Percentiles rank a stretch among this genome's conserved stretches.
These are phyloP conservation scores for Spizellomyces sp. DNA, from an alignment of 192 early-diverging fungal species.

Conservation along the genomic window DNA sequence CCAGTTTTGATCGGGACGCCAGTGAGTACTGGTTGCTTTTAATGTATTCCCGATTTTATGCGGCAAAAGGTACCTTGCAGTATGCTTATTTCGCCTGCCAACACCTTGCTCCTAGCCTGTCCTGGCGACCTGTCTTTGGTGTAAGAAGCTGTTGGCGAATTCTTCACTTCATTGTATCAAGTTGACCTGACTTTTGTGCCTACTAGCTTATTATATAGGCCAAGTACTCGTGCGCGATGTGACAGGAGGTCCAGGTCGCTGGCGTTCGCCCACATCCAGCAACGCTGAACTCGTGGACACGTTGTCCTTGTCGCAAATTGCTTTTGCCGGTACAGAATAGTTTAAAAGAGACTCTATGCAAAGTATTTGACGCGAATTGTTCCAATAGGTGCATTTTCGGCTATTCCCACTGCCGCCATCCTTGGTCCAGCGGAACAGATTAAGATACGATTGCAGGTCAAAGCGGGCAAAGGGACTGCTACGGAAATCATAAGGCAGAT, in stretches of 20 bases:
- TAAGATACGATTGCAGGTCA: constrained; percentile 88
- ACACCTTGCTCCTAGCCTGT: constrained; percentile 13
- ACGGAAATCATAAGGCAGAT: constrained; percentile 71
- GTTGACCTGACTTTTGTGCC: background rate
- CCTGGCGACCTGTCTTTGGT: constrained; percentile 31
- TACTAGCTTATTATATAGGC: constrained; percentile 19
- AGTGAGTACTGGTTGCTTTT: constrained; percentile 42
- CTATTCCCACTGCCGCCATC: constrained; percentile 86
- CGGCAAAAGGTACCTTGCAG: background rate
- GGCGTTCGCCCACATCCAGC: background rate
- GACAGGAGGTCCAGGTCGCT: too few relatives aligned
- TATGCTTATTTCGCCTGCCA: background rate
- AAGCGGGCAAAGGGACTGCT: constrained; percentile 25
- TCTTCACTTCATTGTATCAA: background rate
- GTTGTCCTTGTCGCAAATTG: constrained; percentile 68
- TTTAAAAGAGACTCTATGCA: background rate
- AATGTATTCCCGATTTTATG: too few relatives aligned
- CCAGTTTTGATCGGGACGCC: constrained; percentile 87
- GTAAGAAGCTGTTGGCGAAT: background rate
- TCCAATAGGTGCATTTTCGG: constrained; percentile 86
- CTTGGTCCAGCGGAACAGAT: constrained; percentile 94
- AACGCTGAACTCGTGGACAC: constrained; percentile 24
- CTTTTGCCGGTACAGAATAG: constrained; percentile 69
- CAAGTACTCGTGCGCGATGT: constrained; percentile 20
- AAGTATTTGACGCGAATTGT: background rate